Base-by-base conservation (phyloP, 306 rosid genomes). In the Citrullus amarus region DNA sequence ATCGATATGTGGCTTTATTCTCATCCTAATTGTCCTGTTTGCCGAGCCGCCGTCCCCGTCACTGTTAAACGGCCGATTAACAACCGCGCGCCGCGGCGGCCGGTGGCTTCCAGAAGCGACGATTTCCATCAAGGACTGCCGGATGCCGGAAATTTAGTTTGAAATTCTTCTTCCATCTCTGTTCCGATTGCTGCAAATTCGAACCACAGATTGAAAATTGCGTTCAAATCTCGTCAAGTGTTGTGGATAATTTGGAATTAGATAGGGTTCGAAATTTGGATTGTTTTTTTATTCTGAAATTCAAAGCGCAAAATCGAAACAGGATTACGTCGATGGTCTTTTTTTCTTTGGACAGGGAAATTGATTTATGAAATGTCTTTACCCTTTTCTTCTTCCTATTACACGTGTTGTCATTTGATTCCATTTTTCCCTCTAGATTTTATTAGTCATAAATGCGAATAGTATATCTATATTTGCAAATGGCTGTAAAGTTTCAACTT, bases 1-100 rank as follows among this genome's bases (percentile, higher is more conserved):
- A 91, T 93, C 30, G 86, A 89, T 66, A 3, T 41, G 86, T 93
- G 98, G 98, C 88, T 93, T 17, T 80, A 48, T 3, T 82, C 86
- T 22, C 91, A 89, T 80, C 80, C 91, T 48, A 91, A 84, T 57
- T 93, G 98, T 28, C 98, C 98, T 18, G 82, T 91, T 79, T 93
- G 98, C 51, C 91, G 98, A 4, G 88, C 93, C 43, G 38, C 78
- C 48, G 70, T 92, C 39, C 25, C 77, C 36, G 73, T 92, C 46
- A 32, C 85, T 14, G 77, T 61, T 6, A 86, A 87, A 59, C 77
- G 80, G 36, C 69, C 66, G 20, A 79, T 30, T 38, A 20, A 18
- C 30, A 41, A 59, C 54, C 54, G 34, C 5, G 20, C 73, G 6
- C 50, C 80, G 57, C 8, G 61, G 6, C 55, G 75, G 5, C 15